These are phyloP conservation scores for Coniochaeta sp. DNA, from an alignment of 2,329 filamentous ascomycete species.

Conservation along the genomic window DNA sequence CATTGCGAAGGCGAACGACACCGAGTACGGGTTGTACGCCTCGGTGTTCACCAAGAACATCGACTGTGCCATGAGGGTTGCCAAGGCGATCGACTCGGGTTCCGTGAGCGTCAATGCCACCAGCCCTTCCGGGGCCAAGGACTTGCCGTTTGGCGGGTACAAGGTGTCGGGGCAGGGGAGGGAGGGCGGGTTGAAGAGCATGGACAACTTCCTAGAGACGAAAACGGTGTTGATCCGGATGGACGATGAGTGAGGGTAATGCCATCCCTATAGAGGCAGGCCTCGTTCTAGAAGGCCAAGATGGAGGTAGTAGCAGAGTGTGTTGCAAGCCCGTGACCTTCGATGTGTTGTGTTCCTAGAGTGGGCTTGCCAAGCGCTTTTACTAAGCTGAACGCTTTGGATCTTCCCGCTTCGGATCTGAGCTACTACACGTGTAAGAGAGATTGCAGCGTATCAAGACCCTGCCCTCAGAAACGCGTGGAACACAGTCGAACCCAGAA, in stretches of 20 bases:
- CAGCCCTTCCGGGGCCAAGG: conserved; percentile 25
- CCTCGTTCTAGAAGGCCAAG: too few species aligned
- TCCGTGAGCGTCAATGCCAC: conserved; percentile 52
- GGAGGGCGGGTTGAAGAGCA: conserved; percentile 26
- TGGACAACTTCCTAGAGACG: conserved; percentile 26
- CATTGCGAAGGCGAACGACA: conserved; percentile 46
- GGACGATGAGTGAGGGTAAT: conserved; percentile 11
- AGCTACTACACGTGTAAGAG: too few species aligned
- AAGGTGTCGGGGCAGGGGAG: conserved; percentile 30
- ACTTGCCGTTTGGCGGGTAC: conserved; percentile 34
- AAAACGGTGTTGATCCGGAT: conserved; percentile 23
- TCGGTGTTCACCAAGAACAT: conserved; percentile 48
- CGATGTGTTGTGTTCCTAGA: too few species aligned
- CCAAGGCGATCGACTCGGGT: conserved; percentile 49
- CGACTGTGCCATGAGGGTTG: conserved; percentile 32
- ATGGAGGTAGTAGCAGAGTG: too few species aligned
- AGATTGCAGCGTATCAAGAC: too few species aligned
- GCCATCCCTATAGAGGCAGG: too few species aligned
- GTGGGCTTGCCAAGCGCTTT: too few species aligned
- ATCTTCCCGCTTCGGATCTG: too few species aligned
- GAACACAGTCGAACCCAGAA: too few species aligned
- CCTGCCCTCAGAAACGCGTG: too few species aligned
- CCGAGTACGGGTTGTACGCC: conserved; percentile 48
- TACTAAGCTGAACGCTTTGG: too few species aligned
- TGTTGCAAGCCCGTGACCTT: too few species aligned